Conservation (phyloP, 768 basidiomycete species). For the Suillus subaureus region DNA sequence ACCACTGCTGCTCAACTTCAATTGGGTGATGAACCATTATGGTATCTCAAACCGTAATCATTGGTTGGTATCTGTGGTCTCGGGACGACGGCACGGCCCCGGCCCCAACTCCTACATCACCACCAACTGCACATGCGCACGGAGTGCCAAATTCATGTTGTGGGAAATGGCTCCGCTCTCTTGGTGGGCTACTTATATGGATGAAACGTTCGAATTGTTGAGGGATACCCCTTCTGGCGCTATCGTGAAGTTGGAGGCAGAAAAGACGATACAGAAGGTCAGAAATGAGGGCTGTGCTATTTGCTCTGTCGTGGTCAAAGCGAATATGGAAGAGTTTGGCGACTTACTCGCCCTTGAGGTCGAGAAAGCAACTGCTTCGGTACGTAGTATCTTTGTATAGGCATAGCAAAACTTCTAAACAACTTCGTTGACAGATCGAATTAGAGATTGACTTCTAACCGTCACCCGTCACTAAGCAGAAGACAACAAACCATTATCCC, state of each 20-base stretch:
- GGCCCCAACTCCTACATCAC: too few relatives aligned
- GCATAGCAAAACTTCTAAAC: background rate
- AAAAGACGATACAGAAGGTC: background rate
- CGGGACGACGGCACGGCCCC: too few relatives aligned
- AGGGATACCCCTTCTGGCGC: conserved; percentile 6
- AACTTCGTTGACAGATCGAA: background rate
- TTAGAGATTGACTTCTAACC: too few relatives aligned
- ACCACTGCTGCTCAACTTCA: background rate
- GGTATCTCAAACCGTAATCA: too few relatives aligned
- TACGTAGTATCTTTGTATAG: conserved; percentile 9
- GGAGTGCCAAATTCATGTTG: background rate
- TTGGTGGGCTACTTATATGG: conserved; percentile 18
- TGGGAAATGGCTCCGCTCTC: background rate
- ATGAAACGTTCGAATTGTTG: background rate
- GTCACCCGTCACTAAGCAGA: too few relatives aligned
- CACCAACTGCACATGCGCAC: background rate
- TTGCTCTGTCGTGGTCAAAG: conserved; percentile 12
- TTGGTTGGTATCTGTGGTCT: background rate
- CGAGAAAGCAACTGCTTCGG: conserved; percentile 17
- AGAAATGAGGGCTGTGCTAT: background rate
- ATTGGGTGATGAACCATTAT: conserved; percentile 7
- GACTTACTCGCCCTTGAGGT: conserved; percentile 13
- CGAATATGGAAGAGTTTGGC: conserved; percentile 19
- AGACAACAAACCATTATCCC: too few relatives aligned
- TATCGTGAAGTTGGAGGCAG: background rate